Evolutionary conservation across 345 rosid genomes (phyloP), one percentile per base, ranked within the genome.

Genomic region (Eucalyptus cloeziana): DNA sequence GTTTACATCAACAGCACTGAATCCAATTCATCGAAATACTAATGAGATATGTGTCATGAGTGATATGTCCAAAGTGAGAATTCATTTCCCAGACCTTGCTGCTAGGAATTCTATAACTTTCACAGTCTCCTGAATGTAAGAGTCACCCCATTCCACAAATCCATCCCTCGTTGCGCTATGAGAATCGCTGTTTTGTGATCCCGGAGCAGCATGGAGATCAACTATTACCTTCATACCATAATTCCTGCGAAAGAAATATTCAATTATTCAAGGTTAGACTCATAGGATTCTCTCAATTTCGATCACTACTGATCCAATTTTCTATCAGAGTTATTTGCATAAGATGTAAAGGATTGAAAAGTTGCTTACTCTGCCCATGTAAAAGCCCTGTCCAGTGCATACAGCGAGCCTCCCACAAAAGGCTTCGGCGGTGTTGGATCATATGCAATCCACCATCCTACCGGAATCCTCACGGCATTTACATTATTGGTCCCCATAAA

Each of bases 21-120:
- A 37, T 37, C 81, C 27, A 21, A 71, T 6, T 40, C 45, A 40
- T 37, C 14, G 5, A 71, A 71, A 37, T 19, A 71, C 81, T 71
- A 10, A 40, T 40, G 83, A 76, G 27, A 76, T 76, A 76, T 10
- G 3, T 37, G 83, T 37, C 27, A 21, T 37, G 25, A 76, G 47
- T 76, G 45, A 76, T 21, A 40, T 37, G 13, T 19, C 45, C 8
- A 40, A 71, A 37, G 45, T 21, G 83, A 21, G 15, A 37, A 76
- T 76, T 86, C 87, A 50, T 31, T 50, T 19, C 9, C 43, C 30
- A 51, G 86, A 92, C 92, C 91, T 88, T 76, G 21, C 49, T 4
- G 94, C 93, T n/a, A 93, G 92, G 87, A 92, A 92, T 31, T 93
- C 94, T 50, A 92, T 93, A 67, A 93, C 91, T 37, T 89, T 62